Evolutionary conservation across 2,329 filamentous ascomycete genomes (phyloP).

Genomic region (Lachnellula subtilissima): DNA sequence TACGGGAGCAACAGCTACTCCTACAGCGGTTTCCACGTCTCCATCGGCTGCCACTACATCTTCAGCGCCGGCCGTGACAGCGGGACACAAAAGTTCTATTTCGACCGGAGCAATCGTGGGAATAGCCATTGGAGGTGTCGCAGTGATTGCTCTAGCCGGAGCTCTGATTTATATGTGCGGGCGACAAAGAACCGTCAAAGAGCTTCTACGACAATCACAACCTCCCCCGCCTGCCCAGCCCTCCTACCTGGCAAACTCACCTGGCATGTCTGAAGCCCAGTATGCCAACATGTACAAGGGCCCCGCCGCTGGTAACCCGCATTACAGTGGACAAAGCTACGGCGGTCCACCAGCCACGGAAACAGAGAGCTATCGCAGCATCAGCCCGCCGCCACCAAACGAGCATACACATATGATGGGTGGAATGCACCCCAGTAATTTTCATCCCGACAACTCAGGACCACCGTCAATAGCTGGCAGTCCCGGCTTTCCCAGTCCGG

Average conservation of each 20-base stretch:
- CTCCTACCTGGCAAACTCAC: slow-evolving; percentile 19
- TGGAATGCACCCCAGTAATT: slow-evolving; percentile 2
- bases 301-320: not conserved
- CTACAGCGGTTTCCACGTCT: not conserved
- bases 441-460: slow-evolving; percentile 3
- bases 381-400: slow-evolving; percentile 15
- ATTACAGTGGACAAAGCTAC: slow-evolving; percentile 2
- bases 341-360: not conserved
- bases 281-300: slow-evolving; percentile 22
- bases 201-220: slow-evolving; percentile 10
- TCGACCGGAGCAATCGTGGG: slow-evolving; percentile 53
- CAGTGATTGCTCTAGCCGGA: slow-evolving; percentile 40
- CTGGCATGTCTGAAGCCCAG: slow-evolving; percentile 17
- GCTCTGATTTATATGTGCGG: slow-evolving; percentile 46
- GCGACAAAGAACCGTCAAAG: slow-evolving; percentile 19
- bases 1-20: slow-evolving; percentile 2
- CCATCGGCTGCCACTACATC: slow-evolving; percentile 1
- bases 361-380: slow-evolving; percentile 13
- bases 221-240: slow-evolving; percentile 1
- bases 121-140: slow-evolving; percentile 46
- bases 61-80: not conserved
- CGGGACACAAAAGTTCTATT: slow-evolving; percentile 1
- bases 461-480: slow-evolving; percentile 3
- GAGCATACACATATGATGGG: slow-evolving; percentile 18
- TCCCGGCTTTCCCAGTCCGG: slow-evolving; percentile 11